Evolutionary conservation across 345 rosid species (phyloP).

Genomic region (Mallotus nudiflorus): DNA sequence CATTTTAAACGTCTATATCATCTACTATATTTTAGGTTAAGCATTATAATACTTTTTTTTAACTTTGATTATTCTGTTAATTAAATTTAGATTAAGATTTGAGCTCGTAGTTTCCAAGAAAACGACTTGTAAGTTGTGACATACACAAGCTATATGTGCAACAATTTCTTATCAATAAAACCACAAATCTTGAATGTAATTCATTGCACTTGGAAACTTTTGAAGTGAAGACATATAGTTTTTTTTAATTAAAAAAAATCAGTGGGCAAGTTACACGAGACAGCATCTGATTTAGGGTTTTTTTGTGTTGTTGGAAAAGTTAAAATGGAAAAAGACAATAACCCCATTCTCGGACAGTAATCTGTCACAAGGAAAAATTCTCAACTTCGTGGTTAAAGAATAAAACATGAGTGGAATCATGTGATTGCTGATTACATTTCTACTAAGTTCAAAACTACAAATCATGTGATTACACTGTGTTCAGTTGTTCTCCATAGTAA

Average conservation of each 20-base stretch:
- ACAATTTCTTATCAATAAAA: too few species aligned
- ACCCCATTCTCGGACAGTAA: background rate
- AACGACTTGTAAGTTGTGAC: too few species aligned
- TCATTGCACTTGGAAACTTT: background rate
- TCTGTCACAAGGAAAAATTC: background rate
- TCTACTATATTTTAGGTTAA: too few species aligned
- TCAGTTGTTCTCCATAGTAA: background rate
- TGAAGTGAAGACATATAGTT: background rate
- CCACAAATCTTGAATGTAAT: background rate
- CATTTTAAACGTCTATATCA: too few species aligned
- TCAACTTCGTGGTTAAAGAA: background rate
- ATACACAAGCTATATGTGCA: too few species aligned
- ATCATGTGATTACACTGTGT: background rate
- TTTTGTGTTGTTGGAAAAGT: too few species aligned
- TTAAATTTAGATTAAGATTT: too few species aligned
- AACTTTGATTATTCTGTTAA: too few species aligned
- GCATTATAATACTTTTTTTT: too few species aligned
- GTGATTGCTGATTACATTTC: background rate
- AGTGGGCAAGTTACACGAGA: background rate
- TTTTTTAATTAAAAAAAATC: too few species aligned
- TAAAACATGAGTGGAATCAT: background rate
- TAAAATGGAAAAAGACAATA: background rate
- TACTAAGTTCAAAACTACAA: too few species aligned
- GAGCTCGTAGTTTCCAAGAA: too few species aligned
- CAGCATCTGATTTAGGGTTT: background rate